Conservation (phyloP, 2,329 filamentous ascomycete species). For the Aspergillus floridensis region DNA sequence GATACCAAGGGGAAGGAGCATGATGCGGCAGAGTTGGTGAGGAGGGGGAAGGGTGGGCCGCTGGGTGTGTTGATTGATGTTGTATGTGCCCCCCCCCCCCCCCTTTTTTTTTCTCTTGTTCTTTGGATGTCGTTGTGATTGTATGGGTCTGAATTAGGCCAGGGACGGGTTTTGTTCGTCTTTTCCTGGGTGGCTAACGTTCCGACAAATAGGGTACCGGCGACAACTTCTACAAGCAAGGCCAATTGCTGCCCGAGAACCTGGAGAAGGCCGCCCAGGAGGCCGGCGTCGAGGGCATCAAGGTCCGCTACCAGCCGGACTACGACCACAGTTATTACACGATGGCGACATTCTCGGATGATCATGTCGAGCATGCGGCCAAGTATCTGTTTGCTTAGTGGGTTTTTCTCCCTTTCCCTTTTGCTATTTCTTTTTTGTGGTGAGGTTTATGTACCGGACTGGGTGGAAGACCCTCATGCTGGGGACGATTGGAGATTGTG, state of each 20-base stretch:
- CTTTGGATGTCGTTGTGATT: too few species aligned
- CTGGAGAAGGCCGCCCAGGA: slow-evolving; percentile 76
- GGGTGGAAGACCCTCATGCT: too few species aligned
- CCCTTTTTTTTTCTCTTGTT: background rate
- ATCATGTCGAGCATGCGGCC: slow-evolving; percentile 88
- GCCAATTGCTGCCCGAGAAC: slow-evolving; percentile 91
- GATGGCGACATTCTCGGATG: slow-evolving; percentile 83
- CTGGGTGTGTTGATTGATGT: slow-evolving; percentile 85
- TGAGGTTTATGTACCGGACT: background rate
- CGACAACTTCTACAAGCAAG: slow-evolving; percentile 95
- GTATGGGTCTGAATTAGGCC: too few species aligned
- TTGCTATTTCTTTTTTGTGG: slow-evolving; percentile 16
- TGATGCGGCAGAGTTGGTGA: slow-evolving; percentile 87
- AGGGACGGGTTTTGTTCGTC: too few species aligned
- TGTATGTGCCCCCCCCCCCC: slow-evolving; percentile 58
- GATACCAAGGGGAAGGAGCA: slow-evolving; percentile 75
- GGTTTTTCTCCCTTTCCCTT: slow-evolving; percentile 24
- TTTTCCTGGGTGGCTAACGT: too few species aligned
- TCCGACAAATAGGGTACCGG: slow-evolving; percentile 65
- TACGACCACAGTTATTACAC: slow-evolving; percentile 99
- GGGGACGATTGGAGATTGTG: background rate
- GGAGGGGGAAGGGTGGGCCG: slow-evolving; percentile 63
- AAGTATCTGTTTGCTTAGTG: slow-evolving; percentile 70
- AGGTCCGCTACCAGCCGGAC: slow-evolving; percentile 78
- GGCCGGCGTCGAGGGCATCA: slow-evolving; percentile 68